phyloP scores from a whole-genome alignment of 2,329 filamentous ascomycete species.

The Tolypocladium capitatum region DNA sequence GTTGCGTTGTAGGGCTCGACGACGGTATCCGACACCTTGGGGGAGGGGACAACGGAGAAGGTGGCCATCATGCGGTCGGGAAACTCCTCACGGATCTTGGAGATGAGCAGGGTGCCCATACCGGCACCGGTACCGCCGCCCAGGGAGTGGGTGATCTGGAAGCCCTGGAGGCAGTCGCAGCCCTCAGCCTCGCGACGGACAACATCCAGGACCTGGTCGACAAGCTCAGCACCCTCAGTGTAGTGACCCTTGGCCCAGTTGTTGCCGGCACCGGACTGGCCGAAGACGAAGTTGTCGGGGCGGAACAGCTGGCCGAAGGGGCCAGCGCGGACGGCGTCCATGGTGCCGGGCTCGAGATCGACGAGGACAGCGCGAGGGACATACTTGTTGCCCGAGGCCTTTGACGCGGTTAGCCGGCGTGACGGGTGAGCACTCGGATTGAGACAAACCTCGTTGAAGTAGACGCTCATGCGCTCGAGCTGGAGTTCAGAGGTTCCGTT shows the following conservation, averaged over 20 bases:
- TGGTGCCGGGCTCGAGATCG: conserved; percentile 98
- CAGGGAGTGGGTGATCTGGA: conserved; percentile 99
- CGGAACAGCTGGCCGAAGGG: conserved; percentile 99
- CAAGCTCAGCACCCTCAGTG: conserved; percentile 97
- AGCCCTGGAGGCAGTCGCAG: conserved; percentile 98
- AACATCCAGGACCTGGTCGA: conserved; percentile 95
- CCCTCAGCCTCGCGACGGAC: conserved; percentile 97
- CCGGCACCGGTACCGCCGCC: conserved; percentile 99
- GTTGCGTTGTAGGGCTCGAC: conserved; percentile 99
- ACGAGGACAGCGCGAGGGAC: conserved; percentile 98
- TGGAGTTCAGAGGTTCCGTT: conserved; percentile 97
- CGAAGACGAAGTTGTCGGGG: conserved; percentile 99
- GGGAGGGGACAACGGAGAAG: conserved; percentile 96
- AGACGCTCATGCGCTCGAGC: conserved; percentile 99
- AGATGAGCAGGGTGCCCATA: conserved; percentile 99
- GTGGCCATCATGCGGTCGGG: conserved; percentile 99
- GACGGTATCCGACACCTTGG: conserved; percentile 99
- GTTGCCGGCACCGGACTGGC: conserved; percentile 99
- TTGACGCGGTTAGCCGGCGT: not conserved
- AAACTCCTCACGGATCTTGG: conserved; percentile 99
- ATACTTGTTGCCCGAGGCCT: conserved; percentile 98
- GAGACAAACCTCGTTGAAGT: conserved; percentile 65
- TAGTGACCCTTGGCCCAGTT: conserved; percentile 99
- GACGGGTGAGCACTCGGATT: not conserved
- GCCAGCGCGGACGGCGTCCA: conserved; percentile 97